These are phyloP conservation scores for Sphagnurus paluster DNA, from an alignment of 1,284 basidiomycete genomes.

Conservation along the genomic window DNA sequence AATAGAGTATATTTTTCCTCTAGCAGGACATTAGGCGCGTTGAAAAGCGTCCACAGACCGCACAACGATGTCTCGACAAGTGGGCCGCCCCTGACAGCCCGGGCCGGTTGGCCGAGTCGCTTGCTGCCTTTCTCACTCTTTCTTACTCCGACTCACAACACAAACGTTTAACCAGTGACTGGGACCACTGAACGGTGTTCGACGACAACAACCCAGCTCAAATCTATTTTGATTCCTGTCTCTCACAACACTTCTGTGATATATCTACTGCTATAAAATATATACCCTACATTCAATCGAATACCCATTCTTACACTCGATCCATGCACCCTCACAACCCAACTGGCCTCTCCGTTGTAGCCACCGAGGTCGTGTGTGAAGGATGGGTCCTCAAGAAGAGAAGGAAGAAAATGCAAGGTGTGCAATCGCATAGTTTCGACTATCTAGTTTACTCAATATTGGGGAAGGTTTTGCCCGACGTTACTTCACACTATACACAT, in stretches of 20 bases:
- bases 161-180: too few relatives aligned
- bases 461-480: slow-evolving; percentile 77
- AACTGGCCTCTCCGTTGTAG: slow-evolving; percentile 20
- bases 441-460: slow-evolving; percentile 5
- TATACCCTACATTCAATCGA: slow-evolving; percentile 4
- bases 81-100: too few relatives aligned
- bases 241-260: neutral
- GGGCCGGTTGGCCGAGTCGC: slow-evolving; percentile 8
- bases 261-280: neutral
- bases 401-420: slow-evolving; percentile 83
- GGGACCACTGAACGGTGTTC: too few relatives aligned
- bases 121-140: too few relatives aligned
- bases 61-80: too few relatives aligned
- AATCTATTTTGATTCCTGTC: neutral
- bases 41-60: too few relatives aligned
- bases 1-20: neutral
- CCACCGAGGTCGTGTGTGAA: slow-evolving; percentile 46
- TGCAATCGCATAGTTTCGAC: slow-evolving; percentile 10
- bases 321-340: slow-evolving; percentile 10
- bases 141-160: too few relatives aligned
- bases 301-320: slow-evolving; percentile 3
- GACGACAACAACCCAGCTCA: neutral
- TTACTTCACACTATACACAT: slow-evolving; percentile 68
- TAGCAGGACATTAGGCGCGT: too few relatives aligned
- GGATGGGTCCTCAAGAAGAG: slow-evolving; percentile 85